Evolutionary conservation across 148 eudicot genomes (phyloP), one percentile per base, ranked within the genome.

Genomic region (Spergularia marina): DNA sequence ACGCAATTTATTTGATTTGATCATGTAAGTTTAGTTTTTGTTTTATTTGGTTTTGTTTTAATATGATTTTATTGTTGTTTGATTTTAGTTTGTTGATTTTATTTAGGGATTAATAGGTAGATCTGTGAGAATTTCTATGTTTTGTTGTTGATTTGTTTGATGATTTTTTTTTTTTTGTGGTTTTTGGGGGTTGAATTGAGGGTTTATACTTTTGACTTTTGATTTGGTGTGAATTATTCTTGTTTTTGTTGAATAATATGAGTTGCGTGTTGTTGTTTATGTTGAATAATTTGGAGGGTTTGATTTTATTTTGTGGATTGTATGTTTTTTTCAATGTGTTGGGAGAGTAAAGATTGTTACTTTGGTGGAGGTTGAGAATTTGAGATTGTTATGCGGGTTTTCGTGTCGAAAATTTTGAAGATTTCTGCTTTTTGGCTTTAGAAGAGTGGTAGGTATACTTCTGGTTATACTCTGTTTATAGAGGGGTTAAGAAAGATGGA

Each of bases 201-300:
- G 57, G 65, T 30, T 56, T 64, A 7, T 18, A 57, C 62, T 34
- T 34, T 58, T 78, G 77, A 78, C 73, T 51, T 78, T 57, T 55
- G 11, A n/a, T n/a, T 74, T 17, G n/a, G 71, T 40, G 2, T 21
- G 6, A 5, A 12, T 6, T 59, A 0, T 17, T 67, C 23, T 47
- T 73, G 58, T 12, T 54, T 54, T 54, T 16, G 17, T 12, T 7
- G 25, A 1, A 23, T 23, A 23, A 23, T 23, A 23, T 23, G 25
- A 23, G 25, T 23, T 23, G 25, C 25, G 25, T 12, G 59, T n/a
- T n/a, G n/a, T n/a, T n/a, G n/a, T n/a, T n/a, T n/a, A n/a, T n/a
- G n/a, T 5, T 55, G 7, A 55, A 15, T 55, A 17, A 55, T 55
- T 55, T 30, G 4, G 36, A 2, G 2, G 36, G 1, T 30, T 30